Conservation (phyloP, 768 basidiomycete genomes). For the Cystofilobasidium capitatum region DNA sequence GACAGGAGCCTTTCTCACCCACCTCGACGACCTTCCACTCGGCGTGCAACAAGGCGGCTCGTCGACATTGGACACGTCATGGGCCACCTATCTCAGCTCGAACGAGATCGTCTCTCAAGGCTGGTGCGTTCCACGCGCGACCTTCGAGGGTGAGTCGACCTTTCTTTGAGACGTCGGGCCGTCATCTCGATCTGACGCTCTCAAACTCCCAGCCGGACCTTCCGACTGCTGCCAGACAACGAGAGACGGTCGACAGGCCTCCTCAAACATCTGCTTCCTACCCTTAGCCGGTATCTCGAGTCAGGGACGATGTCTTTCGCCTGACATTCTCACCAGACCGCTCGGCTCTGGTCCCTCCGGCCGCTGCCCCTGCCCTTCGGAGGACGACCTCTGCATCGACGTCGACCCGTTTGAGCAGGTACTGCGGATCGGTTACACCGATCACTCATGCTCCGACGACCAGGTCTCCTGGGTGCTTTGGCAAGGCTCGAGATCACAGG, state of each 20-base stretch:
- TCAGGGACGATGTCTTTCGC: background rate
- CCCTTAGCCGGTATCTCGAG: background rate
- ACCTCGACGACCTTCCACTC: slow-evolving; percentile 10
- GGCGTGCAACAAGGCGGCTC: background rate
- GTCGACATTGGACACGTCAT: slow-evolving; percentile 1
- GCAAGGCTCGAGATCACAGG: slow-evolving; percentile 11
- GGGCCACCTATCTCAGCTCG: background rate
- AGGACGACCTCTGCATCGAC: slow-evolving; percentile 4
- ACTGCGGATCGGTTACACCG: slow-evolving; percentile 2
- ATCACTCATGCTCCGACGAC: background rate
- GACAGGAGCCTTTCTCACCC: slow-evolving; percentile 8
- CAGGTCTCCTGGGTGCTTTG: slow-evolving; percentile 11
- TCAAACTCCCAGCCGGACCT: background rate
- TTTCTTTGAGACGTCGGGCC: background rate
- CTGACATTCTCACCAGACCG: slow-evolving; percentile 4
- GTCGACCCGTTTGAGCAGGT: slow-evolving; percentile 4
- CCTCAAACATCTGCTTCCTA: background rate
- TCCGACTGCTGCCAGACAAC: background rate
- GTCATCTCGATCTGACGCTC: background rate
- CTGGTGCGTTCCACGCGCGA: slow-evolving; percentile 11
- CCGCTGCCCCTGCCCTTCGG: background rate
- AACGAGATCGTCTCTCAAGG: background rate
- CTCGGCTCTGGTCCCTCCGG: background rate
- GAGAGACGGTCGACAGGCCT: background rate
- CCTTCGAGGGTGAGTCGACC: background rate